Conservation (phyloP, 805 yeast genomes). For the Komagataella ulmi region DNA sequence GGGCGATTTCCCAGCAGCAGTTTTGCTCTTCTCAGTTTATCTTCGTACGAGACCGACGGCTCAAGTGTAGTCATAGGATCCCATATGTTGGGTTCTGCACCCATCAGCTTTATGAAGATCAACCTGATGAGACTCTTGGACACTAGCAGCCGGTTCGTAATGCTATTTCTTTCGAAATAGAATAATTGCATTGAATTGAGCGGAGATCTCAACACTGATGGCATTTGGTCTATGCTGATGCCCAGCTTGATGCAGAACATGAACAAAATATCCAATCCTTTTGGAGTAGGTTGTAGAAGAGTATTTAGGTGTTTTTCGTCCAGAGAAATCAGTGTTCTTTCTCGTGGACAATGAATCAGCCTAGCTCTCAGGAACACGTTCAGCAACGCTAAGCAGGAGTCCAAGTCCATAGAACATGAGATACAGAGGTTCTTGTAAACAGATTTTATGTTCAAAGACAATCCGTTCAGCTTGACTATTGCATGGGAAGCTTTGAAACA, state of each 20-base stretch:
- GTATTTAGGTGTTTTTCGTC: constrained; percentile 25
- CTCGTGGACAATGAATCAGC: constrained; percentile 62
- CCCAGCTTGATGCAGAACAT: constrained; percentile 48
- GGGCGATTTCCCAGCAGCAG: neutral
- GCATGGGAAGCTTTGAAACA: constrained; percentile 43
- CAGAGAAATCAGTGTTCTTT: constrained; percentile 36
- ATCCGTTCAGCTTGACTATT: constrained; percentile 30
- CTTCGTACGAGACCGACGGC: neutral
- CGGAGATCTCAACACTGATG: constrained; percentile 35
- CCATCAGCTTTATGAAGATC: constrained; percentile 50
- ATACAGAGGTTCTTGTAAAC: constrained; percentile 38
- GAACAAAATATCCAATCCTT: constrained; percentile 65
- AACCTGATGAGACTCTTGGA: constrained; percentile 55
- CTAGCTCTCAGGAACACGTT: constrained; percentile 44
- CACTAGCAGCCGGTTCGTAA: constrained; percentile 43
- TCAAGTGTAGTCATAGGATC: constrained; percentile 40
- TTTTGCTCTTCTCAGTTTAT: neutral
- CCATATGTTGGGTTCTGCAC: constrained; percentile 62
- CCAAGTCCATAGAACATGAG: constrained; percentile 37
- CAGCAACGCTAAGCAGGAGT: constrained; percentile 33
- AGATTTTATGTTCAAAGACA: constrained; percentile 34
- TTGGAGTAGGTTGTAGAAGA: constrained; percentile 76
- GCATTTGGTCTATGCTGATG: constrained; percentile 22
- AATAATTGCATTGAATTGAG: constrained; percentile 67
- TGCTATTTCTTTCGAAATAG: constrained; percentile 47